Evolutionary conservation across 768 basidiomycete species (phyloP), one percentile per base, ranked within the genome.

Genomic region (Termitomyces titanicus): DNA sequence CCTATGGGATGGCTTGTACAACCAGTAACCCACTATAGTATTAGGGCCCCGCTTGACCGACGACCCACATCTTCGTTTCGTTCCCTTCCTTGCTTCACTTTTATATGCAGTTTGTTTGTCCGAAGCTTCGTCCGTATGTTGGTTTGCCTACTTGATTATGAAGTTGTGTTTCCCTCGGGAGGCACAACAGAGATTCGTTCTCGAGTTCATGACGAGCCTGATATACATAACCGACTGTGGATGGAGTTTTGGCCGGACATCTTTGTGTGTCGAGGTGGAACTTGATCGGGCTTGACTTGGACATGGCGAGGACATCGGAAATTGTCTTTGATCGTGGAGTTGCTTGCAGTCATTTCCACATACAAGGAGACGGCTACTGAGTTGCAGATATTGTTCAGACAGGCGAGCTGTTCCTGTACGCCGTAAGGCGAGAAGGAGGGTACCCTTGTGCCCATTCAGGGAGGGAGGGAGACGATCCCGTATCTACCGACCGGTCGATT

Each of bases 181-280:
- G 69, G 64, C 64, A 61, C 69, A 79, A 78, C 64, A 82, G 80
- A 81, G 81, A 79, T 76, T 80, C 66, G 79, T 74, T 79, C 82
- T 83, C 80, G 75, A 75, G 72, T 68, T 66, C 72, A 68, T 65
- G 24, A 54, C 43, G 63, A 54, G 43, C 44, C 40, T 24, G 49
- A 56, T 46, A 38, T 44, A 45, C 20, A 50, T 51, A 55, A 54
- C 35, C 47, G 58, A 63, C 62, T 61, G 59, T 49, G 35, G 35
- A 37, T 15, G 13, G 37, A 54, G 48, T 42, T 58, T 31, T 48
- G 40, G 34, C 39, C 33, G 6, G 40, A 25, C 24, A 52, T 55
- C 9, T 43, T 31, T 37, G 31, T 50, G 34, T 53, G 55, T 44
- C 55, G 49, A 15, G 42, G 55, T 48, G 57, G 51, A 58, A 50